Evolutionary conservation across 805 yeast genomes (phyloP), one percentile per base, ranked within the genome.

Genomic region (Candida coleopterorum): DNA sequence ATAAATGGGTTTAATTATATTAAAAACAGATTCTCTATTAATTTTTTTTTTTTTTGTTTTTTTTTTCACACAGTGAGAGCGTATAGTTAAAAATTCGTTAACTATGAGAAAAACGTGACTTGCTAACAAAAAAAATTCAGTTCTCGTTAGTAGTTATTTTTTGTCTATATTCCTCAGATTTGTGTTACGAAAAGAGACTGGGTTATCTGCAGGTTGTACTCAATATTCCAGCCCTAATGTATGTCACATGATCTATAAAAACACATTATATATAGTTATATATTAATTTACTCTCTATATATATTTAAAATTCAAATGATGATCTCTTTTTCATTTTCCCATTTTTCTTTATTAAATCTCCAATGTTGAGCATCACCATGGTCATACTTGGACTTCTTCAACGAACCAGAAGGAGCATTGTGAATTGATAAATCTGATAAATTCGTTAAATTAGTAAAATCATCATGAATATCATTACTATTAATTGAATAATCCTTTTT

Each of bases 391-490:
- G 75, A 73, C 35, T 72, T 75, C 42, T 66, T 69, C 15, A 59
- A 42, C 2, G 82, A 64, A 29, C 93, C 90, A 37, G 86, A 80
- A 9, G 85, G 81, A 11, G 76, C 81, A 52, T 81, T 79, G 44
- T 71, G 72, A 32, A 68, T 66, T 7, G 89, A 81, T 40, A 83
- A 64, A 42, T 69, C 67, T 30, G 82, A 75, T 48, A 71, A 50
- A 25, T 63, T 56, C 27, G 64, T 54, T 51, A 68, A 61, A 39
- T 50, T 60, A n/a, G 52, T 45, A 41, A 68, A 62, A 7, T 49
- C 39, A 45, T 67, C 72, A 15, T 48, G 55, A 17, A 40, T 31
- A 2, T 34, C 36, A 9, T 36, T 39, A 2, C 37, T 42, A 27
- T 25, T 23, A 23, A 21, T 23, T 3, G 24, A 3, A 39, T 60